Base-by-base conservation (phyloP, 2,329 filamentous ascomycete genomes). In the Leptoxyphium fumago region DNA sequence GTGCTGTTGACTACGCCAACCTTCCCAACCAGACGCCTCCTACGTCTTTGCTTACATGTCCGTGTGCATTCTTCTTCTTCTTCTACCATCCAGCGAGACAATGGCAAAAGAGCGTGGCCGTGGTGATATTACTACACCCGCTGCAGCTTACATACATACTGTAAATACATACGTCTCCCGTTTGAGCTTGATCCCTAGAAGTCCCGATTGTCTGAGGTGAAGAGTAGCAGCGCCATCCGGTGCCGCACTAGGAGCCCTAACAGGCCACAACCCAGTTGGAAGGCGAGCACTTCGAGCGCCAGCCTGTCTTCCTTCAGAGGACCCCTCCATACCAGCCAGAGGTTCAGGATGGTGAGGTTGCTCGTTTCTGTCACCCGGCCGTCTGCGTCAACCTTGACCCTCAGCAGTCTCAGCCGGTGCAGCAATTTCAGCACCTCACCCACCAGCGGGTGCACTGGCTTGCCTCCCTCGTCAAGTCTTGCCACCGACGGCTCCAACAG, bases 271-370 rank as follows among this genome's bases (percentile, higher is more conserved):
- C 72, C 63, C 13, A 77, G 68, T 69, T 98, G 91, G 64, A 95
- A 74, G n/a, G 67, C 66, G 39, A 91, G 74, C 48, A 98, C 73
- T 61, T 91, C 85, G 58, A 78, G 69, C 21, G 86, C 84, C 43
- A 98, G 71, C 39, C 77, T 73, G 64, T 94, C 84, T 62, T 98
- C 91, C 49, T 84, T 76, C 71, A 94, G 75, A 2, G 91, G 88
- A 0, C 91, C 91, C 61, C 88, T 81, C 84, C 87, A 94, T 42
- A 96, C 84, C 49, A 98, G 70, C 89, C 89, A 98, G 45, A 98
- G 73, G 61, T 98, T 98, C 52, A 98, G 71, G 40, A 98, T 75
- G 8, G 91, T 98, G 50, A 98, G 74, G 63, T 98, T 98, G 51
- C 78, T 86, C 15, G 80, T 89, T 64, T 91, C 82, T 18, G 77